Evolutionary conservation across 2,329 filamentous ascomycete species (phyloP).

Genomic region (Berkeleyomyces rouxiae): DNA sequence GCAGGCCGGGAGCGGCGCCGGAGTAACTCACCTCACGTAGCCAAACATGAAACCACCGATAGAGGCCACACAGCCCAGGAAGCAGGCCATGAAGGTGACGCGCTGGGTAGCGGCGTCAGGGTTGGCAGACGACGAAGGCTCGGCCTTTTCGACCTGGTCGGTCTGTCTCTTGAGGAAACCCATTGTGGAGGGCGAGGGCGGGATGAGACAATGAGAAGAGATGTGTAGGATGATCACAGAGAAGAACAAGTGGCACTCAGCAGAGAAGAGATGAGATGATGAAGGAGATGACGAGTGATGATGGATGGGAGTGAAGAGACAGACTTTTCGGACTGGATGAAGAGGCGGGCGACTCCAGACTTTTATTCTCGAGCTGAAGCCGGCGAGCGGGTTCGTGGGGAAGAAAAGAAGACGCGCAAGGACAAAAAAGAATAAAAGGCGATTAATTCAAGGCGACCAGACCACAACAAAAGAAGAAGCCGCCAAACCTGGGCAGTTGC

Average conservation of each 20-base stretch:
- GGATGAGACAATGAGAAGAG: slow-evolving; percentile 2
- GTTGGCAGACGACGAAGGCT: background rate
- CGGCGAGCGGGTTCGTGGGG: background rate
- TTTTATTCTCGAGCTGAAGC: slow-evolving; percentile 9
- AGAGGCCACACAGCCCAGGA: slow-evolving; percentile 34
- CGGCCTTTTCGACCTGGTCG: slow-evolving; percentile 13
- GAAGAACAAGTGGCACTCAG: background rate
- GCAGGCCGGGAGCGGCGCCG: background rate
- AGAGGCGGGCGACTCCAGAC: slow-evolving; percentile 7
- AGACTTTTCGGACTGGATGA: background rate
- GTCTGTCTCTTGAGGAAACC: slow-evolving; percentile 14
- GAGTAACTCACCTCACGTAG: slow-evolving; percentile 31
- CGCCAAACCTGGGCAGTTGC: too few species aligned
- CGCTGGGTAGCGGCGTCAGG: slow-evolving; percentile 16
- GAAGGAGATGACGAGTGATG: background rate
- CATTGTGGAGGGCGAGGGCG: background rate
- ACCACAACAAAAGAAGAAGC: too few species aligned
- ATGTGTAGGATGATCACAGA: background rate
- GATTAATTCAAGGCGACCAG: background rate
- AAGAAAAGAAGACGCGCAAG: background rate
- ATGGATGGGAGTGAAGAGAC: background rate
- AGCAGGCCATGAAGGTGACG: slow-evolving; percentile 27
- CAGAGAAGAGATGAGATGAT: slow-evolving; percentile 5
- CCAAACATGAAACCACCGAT: slow-evolving; percentile 43
- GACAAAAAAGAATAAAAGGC: background rate